Conservation (phyloP, 768 basidiomycete genomes). For the Tylopilus vinaceipallidus region DNA sequence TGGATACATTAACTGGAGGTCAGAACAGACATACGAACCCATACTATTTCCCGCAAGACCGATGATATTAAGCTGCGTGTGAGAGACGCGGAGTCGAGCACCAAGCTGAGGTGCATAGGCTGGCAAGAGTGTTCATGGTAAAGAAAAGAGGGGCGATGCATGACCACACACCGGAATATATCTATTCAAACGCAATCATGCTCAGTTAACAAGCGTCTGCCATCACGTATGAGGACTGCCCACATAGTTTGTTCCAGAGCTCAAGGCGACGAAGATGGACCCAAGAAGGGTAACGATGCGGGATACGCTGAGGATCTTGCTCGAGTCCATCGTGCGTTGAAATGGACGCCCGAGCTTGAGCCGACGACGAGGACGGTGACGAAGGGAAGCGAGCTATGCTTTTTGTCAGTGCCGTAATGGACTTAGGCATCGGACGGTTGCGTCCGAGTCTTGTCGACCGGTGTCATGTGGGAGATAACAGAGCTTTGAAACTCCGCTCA, state of each 20-base stretch:
- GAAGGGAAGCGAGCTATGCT: neutral
- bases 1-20: neutral
- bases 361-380: too few species aligned
- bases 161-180: conserved; percentile 29
- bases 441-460: neutral
- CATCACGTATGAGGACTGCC: conserved; percentile 23
- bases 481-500: too few species aligned
- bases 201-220: neutral
- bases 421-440: too few species aligned
- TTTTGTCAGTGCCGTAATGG: neutral
- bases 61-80: conserved; percentile 81
- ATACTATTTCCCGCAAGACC: conserved; percentile 77
- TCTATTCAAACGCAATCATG: conserved; percentile 8
- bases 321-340: conserved; percentile 10
- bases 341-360: neutral
- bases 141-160: neutral
- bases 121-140: conserved; percentile 22
- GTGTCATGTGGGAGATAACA: neutral
- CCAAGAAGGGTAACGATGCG: conserved; percentile 50
- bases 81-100: conserved; percentile 65
- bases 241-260: conserved; percentile 77
- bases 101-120: conserved; percentile 90
- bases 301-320: conserved; percentile 35
- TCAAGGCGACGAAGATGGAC: conserved; percentile 57
- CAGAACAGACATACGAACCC: conserved; percentile 15